phyloP scores from a whole-genome alignment of 192 early-diverging fungal genomes.

The Backusella macrospora region DNA sequence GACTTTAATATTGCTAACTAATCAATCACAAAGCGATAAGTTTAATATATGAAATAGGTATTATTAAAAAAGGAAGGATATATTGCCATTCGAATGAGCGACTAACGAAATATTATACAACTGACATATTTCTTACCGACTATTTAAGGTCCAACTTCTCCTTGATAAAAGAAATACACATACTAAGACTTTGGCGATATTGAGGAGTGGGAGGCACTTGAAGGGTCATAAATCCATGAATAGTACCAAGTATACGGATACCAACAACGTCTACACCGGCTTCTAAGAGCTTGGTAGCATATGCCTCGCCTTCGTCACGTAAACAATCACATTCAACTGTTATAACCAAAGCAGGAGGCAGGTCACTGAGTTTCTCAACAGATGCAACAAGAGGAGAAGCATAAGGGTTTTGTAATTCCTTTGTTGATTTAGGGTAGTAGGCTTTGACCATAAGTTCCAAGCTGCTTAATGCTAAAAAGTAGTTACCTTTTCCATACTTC shows the following conservation, averaged over 20 bases:
- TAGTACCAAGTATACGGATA: slow-evolving; percentile 19
- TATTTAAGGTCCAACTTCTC: background rate
- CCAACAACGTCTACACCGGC: slow-evolving; percentile 31
- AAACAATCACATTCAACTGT: slow-evolving; percentile 29
- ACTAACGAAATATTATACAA: no score
- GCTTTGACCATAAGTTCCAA: background rate
- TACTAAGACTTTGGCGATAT: background rate
- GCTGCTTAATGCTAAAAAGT: background rate
- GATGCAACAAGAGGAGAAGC: background rate
- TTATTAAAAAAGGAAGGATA: no score
- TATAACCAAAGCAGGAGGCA: slow-evolving; percentile 23
- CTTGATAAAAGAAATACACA: background rate
- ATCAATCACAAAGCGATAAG: no score
- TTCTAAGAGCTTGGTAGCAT: slow-evolving; percentile 4
- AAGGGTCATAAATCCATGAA: slow-evolving; percentile 19
- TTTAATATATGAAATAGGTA: no score
- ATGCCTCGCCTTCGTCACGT: slow-evolving; percentile 29
- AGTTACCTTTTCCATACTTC: slow-evolving; percentile 2
- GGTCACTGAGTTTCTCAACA: slow-evolving; percentile 17
- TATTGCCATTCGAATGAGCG: no score
- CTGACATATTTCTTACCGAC: background rate
- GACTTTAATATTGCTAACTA: no score
- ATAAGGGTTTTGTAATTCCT: background rate
- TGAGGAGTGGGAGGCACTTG: background rate
- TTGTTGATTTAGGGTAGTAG: background rate